phyloP scores from a whole-genome alignment of 805 yeast genomes.

The Candida orba region DNA sequence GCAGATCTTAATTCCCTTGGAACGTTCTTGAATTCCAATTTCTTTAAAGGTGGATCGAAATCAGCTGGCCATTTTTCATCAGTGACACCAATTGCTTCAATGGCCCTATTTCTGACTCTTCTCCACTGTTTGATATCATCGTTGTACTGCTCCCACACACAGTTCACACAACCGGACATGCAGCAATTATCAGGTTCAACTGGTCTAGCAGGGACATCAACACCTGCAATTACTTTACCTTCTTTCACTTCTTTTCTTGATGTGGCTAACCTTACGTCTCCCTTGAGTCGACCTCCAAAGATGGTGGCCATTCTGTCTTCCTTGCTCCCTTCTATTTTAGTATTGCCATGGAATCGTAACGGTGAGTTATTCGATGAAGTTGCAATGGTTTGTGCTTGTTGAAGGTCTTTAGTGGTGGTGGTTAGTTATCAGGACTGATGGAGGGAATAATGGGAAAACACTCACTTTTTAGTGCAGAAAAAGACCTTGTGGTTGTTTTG shows the following conservation, averaged over 20 bases:
- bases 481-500: neutral
- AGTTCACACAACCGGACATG: slow-evolving; percentile 94
- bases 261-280: slow-evolving; percentile 37
- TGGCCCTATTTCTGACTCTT: slow-evolving; percentile 51
- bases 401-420: neutral
- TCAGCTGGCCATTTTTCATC: slow-evolving; percentile 56
- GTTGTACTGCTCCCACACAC: slow-evolving; percentile 91
- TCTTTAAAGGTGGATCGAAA: slow-evolving; percentile 49
- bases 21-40: slow-evolving; percentile 34
- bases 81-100: slow-evolving; percentile 33
- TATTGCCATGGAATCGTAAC: slow-evolving; percentile 26
- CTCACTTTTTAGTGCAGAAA: neutral
- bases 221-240: slow-evolving; percentile 43
- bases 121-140: slow-evolving; percentile 89
- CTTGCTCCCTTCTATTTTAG: slow-evolving; percentile 26
- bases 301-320: slow-evolving; percentile 42
- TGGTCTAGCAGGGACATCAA: slow-evolving; percentile 77
- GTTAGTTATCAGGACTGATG: no score
- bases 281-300: slow-evolving; percentile 52
- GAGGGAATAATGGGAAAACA: no score
- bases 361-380: neutral
- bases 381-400: neutral
- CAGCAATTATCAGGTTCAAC: slow-evolving; percentile 93
- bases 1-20: slow-evolving; percentile 31
- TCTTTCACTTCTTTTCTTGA: slow-evolving; percentile 23